Percentiles rank a stretch among this genome's conserved stretches.
phyloP scores from a whole-genome alignment of 2,329 filamentous ascomycete species.

The Penicillium sp. region DNA sequence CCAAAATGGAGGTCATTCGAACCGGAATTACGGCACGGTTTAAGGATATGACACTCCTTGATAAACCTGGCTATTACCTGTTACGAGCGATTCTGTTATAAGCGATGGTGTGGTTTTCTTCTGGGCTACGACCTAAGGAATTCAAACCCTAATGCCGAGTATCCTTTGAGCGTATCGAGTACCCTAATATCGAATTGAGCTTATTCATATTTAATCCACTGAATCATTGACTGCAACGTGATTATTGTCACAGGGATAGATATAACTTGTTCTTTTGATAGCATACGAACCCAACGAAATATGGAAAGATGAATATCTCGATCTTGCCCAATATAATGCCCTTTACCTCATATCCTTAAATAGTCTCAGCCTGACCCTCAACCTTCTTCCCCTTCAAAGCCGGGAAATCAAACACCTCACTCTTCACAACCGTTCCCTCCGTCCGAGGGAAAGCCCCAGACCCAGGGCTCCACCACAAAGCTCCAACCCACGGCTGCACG shows the following conservation, averaged over 20 bases:
- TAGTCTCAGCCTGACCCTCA: constrained; percentile 4
- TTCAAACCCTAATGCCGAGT: background rate
- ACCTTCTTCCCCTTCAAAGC: constrained; percentile 51
- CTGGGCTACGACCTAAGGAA: background rate
- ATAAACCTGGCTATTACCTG: background rate
- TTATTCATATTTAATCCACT: background rate
- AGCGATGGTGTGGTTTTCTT: background rate
- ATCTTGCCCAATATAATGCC: background rate
- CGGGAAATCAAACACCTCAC: constrained; percentile 57
- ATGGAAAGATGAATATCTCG: background rate
- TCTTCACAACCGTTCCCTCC: constrained; percentile 52
- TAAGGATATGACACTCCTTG: background rate
- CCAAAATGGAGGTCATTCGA: constrained; percentile 35
- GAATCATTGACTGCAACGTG: background rate
- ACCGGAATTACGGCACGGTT: constrained; percentile 28
- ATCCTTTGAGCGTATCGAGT: background rate
- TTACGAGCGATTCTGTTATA: background rate
- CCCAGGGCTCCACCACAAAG: constrained; percentile 75
- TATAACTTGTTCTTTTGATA: background rate
- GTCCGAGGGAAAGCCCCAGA: constrained; percentile 53
- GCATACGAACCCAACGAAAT: background rate
- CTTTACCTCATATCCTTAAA: background rate
- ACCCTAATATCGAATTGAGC: background rate
- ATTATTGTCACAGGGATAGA: background rate
- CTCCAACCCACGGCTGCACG: constrained; percentile 94